Evolutionary conservation across 1,284 basidiomycete genomes (phyloP).

Genomic region (Pyrrhoderma lamaoense): DNA sequence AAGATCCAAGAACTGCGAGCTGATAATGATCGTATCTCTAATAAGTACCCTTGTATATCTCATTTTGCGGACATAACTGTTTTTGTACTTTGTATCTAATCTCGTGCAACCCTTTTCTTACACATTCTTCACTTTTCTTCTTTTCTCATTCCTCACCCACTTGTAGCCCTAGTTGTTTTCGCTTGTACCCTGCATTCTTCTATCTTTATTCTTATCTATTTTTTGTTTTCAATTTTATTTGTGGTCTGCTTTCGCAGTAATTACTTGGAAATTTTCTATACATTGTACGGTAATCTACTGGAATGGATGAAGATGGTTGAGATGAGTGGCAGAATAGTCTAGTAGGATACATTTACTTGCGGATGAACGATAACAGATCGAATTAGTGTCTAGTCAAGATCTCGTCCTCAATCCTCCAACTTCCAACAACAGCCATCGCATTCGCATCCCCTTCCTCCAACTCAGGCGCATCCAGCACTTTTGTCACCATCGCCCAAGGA

Average conservation of each 20-base stretch:
- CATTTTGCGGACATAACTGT: too few relatives aligned
- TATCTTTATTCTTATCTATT: too few relatives aligned
- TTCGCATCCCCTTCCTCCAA: slow-evolving; percentile 64
- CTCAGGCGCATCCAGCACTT: slow-evolving; percentile 57
- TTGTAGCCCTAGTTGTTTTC: too few relatives aligned
- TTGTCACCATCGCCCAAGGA: slow-evolving; percentile 90
- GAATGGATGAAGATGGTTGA: not conserved
- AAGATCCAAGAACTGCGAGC: not conserved
- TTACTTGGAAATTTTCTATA: not conserved
- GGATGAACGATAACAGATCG: not conserved
- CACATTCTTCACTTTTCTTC: too few relatives aligned
- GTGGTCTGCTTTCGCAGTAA: not conserved
- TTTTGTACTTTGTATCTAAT: too few relatives aligned
- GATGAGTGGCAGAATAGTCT: not conserved
- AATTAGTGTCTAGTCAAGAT: slow-evolving; percentile 27
- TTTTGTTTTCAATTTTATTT: not conserved
- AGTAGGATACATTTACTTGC: not conserved
- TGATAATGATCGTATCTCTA: not conserved
- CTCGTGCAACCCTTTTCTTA: too few relatives aligned
- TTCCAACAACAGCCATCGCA: slow-evolving; percentile 86
- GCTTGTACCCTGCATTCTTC: too few relatives aligned
- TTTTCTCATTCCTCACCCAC: too few relatives aligned
- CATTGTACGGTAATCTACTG: not conserved
- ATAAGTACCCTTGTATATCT: not conserved
- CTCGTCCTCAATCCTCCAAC: slow-evolving; percentile 77